Base-by-base conservation (phyloP, 2,329 filamentous ascomycete species). In the Alternaria tenuissima region DNA sequence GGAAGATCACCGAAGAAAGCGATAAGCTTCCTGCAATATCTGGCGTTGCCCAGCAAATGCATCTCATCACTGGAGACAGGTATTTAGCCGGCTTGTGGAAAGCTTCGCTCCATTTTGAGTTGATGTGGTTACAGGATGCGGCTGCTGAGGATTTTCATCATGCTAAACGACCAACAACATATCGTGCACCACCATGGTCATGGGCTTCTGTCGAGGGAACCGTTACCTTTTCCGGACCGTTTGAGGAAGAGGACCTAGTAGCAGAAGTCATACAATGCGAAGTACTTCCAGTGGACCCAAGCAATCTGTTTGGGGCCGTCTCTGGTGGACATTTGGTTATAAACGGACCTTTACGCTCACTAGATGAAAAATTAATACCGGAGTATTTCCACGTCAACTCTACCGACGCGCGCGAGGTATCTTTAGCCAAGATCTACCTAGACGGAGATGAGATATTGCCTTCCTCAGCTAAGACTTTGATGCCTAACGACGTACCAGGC, bases 151-250 rank as follows among this genome's bases (percentile, higher is more conserved):
- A 14, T 16, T 12, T 20, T 7, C 28, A 34, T 7, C n/a, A 14
- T 20, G 44, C 44, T 24, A 36, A 18, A n/a, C 28, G 46, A n/a
- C 30, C 46, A 22, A 22, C 30, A 7, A 24, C 4, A 24, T 36
- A 34, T 48, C 30, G 46, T 14, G 46, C 46, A 18, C 46, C 30
- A 48, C 36, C 46, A n/a, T 48, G 46, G 46, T 48, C 46, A 11
- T 48, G 46, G 46, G 30, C 46, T 22, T 48, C 46, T 4, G 18
- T 48, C 18, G 46, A 48, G 11, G 46, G 30, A n/a, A 20, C 46
- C 2, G 14, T 48, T 32, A 18, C 8, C n/a, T 48, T 43, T n/a
- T 20, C 12, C 5, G 41, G 41, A 4, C 7, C 41, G 6, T 43
- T n/a, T 7, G 1, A n/a, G 3, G 16, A 12, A n/a, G 12, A 43